These are phyloP conservation scores for Neofusicoccum sp. DNA, from an alignment of 2,329 filamentous ascomycete species.

Conservation along the genomic window DNA sequence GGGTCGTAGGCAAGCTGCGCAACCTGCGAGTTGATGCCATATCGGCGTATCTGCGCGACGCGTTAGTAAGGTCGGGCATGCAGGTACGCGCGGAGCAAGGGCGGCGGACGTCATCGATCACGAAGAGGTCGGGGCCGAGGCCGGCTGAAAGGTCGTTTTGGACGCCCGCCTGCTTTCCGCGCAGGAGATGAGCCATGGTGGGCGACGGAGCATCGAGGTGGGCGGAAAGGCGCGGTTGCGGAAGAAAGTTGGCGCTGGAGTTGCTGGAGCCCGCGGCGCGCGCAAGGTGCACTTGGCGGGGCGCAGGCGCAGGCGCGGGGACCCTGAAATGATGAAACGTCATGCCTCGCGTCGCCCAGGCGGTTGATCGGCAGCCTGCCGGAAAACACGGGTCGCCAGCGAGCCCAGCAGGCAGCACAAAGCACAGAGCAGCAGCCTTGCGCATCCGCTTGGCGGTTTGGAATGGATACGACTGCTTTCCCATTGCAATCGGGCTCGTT, in stretches of 20 bases:
- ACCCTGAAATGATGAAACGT: conserved; percentile 8
- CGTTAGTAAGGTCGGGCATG: conserved; percentile 23
- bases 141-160: conserved; percentile 86
- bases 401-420: too few species aligned
- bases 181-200: conserved; percentile 81
- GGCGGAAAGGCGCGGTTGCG: conserved; percentile 4
- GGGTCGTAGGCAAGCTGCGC: conserved; percentile 90
- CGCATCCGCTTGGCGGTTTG: too few species aligned
- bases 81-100: conserved; percentile 29
- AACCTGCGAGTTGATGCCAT: conserved; percentile 69
- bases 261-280: background rate
- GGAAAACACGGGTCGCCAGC: conserved; percentile 3
- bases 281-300: conserved; percentile 16
- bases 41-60: conserved; percentile 63
- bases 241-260: background rate
- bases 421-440: too few species aligned
- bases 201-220: background rate
- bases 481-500: too few species aligned
- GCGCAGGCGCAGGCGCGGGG: conserved; percentile 9
- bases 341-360: conserved; percentile 15
- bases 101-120: conserved; percentile 72
- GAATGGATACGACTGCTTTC: too few species aligned
- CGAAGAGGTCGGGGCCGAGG: conserved; percentile 76
- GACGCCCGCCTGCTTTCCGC: conserved; percentile 91
- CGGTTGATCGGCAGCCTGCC: conserved; percentile 5